Conservation (phyloP, 163 green algal species). For the Scenedesmus sp. region DNA sequence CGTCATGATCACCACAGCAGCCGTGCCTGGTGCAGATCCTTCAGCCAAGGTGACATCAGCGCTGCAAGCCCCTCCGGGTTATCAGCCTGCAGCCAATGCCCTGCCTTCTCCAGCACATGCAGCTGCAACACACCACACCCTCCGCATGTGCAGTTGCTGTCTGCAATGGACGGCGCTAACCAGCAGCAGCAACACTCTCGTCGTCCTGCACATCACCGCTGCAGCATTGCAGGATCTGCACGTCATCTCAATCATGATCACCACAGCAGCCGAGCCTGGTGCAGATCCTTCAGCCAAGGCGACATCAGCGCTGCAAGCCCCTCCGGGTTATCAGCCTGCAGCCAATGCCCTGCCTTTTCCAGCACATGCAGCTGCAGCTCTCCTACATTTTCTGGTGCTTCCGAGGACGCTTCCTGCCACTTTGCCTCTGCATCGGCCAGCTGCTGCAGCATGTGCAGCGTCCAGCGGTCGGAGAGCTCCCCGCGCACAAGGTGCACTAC, state of each 20-base stretch:
- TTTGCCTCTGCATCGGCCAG: conserved; percentile 34
- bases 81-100: conserved; percentile 91
- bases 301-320: conserved; percentile 78
- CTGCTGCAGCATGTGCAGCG: conserved; percentile 40
- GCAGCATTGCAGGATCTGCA: not conserved
- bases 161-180: not conserved
- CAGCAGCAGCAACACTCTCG: not conserved
- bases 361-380: conserved; percentile 65
- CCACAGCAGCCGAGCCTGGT: not conserved
- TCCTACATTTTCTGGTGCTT: not conserved
- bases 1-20: conserved; percentile 12
- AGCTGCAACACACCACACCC: conserved; percentile 31
- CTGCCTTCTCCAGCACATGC: conserved; percentile 76
- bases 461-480: conserved; percentile 67
- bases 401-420: not conserved
- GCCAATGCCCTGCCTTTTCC: conserved; percentile 82
- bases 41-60: conserved; percentile 71
- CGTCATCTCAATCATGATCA: not conserved
- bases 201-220: not conserved
- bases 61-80: conserved; percentile 78
- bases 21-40: conserved; percentile 16
- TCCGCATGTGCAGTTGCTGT: no score
- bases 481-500: conserved; percentile 76
- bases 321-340: conserved; percentile 86
- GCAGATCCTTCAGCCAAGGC: conserved; percentile 38